Percentiles rank a stretch among this genome's conserved stretches.
Evolutionary conservation across 2,329 filamentous ascomycete genomes (phyloP).

Genomic region (Botrytis tulipae): DNA sequence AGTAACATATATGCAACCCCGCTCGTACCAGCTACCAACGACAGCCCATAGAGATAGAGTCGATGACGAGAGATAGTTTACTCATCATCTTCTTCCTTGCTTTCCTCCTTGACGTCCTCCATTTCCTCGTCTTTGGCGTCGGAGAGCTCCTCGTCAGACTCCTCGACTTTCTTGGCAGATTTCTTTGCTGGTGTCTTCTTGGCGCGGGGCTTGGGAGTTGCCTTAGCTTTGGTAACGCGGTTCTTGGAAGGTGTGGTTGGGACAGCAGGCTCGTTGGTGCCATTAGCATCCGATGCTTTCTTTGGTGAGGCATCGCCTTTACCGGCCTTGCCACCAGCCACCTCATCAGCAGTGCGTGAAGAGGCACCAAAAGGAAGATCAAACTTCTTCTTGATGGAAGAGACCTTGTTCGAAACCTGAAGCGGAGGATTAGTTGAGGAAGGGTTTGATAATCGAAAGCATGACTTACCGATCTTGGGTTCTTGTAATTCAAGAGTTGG

Average conservation of each 20-base stretch:
- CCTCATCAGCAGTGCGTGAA: neutral
- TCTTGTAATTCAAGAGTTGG: conserved; percentile 25
- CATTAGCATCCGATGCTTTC: conserved; percentile 15
- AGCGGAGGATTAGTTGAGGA: neutral
- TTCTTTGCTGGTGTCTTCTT: conserved; percentile 27
- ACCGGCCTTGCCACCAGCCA: neutral
- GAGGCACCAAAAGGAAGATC: conserved; percentile 25
- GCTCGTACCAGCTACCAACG: neutral
- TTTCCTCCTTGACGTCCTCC: neutral
- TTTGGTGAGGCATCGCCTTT: neutral
- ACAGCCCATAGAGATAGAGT: neutral
- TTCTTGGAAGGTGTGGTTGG: conserved; percentile 21
- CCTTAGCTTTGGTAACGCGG: conserved; percentile 21
- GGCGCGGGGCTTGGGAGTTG: conserved; percentile 10
- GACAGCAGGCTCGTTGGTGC: conserved; percentile 17
- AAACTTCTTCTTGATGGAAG: conserved; percentile 34
- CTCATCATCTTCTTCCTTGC: neutral
- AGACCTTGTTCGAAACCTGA: conserved; percentile 28
- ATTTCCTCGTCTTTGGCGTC: conserved; percentile 12
- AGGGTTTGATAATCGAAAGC: neutral
- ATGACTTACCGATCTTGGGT: conserved; percentile 28
- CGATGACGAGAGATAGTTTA: neutral
- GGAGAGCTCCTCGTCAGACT: conserved; percentile 4
- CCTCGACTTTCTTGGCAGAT: conserved; percentile 20
- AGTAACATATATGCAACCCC: neutral